A percentile compares a stretch with the other conserved stretches of the same genome.
These are phyloP conservation scores for Phylloporus sp. DNA, from an alignment of 1,284 basidiomycete species.

Conservation along the genomic window DNA sequence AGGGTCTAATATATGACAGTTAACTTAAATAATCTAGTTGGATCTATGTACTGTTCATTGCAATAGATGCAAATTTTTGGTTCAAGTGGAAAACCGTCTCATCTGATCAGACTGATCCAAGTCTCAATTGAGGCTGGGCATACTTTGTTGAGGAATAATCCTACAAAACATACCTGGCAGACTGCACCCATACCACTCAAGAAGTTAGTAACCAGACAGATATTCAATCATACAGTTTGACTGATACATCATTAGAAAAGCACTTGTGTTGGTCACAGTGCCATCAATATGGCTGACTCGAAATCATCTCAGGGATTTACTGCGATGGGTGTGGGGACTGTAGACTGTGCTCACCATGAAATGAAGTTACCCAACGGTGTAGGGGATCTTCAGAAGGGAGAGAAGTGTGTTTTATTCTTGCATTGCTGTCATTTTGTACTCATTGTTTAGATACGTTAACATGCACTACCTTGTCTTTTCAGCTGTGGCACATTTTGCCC, in stretches of 20 bases:
- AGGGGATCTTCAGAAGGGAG: background rate
- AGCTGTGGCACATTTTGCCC: background rate
- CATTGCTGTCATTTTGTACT: background rate
- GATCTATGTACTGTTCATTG: background rate
- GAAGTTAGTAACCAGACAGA: background rate
- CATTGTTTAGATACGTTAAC: background rate
- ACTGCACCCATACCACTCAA: background rate
- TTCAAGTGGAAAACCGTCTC: background rate
- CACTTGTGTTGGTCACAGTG: background rate
- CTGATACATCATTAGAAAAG: background rate
- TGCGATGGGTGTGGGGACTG: background rate
- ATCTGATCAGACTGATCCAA: background rate
- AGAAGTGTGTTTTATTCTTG: background rate
- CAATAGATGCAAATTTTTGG: background rate
- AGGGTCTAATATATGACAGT: too few species aligned
- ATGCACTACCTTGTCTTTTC: background rate
- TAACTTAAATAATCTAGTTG: background rate
- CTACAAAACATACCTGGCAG: background rate
- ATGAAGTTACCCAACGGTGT: background rate
- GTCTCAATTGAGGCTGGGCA: background rate
- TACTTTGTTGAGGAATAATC: background rate
- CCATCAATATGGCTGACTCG: background rate
- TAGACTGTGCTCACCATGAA: background rate
- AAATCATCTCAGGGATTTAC: background rate
- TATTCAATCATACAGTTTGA: too few species aligned